Percentiles rank a stretch among this genome's conserved stretches.
These are phyloP conservation scores for Erodium moschatum DNA, from an alignment of 441 rosid species.

Conservation along the genomic window DNA sequence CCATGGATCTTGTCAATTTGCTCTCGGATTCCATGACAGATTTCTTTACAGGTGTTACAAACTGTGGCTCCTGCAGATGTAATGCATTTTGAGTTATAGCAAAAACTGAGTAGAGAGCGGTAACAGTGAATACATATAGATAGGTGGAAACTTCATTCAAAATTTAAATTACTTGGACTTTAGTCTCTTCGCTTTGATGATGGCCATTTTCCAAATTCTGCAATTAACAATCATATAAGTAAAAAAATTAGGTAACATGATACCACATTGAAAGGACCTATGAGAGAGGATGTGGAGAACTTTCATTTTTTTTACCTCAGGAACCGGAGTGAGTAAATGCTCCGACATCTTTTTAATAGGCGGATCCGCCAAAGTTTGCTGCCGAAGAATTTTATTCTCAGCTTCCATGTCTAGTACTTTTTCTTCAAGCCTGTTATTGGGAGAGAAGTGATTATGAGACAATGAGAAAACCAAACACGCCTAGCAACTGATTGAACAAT, in stretches of 20 bases:
- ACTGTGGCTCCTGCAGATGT: conserved; percentile 51
- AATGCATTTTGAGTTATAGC: conserved; percentile 15
- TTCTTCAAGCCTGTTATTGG: conserved; percentile 60
- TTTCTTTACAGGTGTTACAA: conserved; percentile 48
- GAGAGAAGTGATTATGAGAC: conserved; percentile 13
- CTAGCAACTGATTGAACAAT: not conserved
- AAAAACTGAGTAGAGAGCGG: not conserved
- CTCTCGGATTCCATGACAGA: conserved; percentile 63
- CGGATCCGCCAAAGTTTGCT: conserved; percentile 35
- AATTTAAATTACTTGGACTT: conserved; percentile 8
- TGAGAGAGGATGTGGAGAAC: not conserved
- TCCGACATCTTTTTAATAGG: conserved; percentile 24
- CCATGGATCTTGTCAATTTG: conserved; percentile 57
- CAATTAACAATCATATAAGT: conserved; percentile 14
- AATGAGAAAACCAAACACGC: not conserved
- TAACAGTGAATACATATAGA: not conserved
- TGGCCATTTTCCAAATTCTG: conserved; percentile 74
- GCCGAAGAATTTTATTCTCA: conserved; percentile 51
- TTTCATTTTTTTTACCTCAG: conserved; percentile 6
- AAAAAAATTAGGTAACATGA: not conserved
- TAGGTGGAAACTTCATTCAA: not conserved
- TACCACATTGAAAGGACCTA: not conserved
- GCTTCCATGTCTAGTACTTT: conserved; percentile 71
- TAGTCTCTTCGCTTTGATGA: conserved; percentile 33
- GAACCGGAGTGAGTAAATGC: conserved; percentile 6